Conservation (phyloP, 139 green algal species). For the Nannochloris sp. region DNA sequence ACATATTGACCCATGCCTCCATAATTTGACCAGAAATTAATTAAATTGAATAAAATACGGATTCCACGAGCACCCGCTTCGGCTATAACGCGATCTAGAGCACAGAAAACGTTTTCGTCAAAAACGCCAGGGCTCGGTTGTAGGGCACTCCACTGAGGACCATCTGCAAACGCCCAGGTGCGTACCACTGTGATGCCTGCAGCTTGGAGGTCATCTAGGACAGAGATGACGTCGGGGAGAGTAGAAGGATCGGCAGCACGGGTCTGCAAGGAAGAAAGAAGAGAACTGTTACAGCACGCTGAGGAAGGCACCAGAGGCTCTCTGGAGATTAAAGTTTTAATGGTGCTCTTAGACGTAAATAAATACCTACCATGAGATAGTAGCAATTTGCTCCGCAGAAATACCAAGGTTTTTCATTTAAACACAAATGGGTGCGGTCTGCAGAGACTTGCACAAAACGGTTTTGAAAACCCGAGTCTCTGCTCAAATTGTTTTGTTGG, state of each 20-base stretch:
- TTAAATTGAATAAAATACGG: slow-evolving; percentile 52
- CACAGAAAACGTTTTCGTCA: slow-evolving; percentile 30
- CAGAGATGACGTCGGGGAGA: slow-evolving; percentile 22
- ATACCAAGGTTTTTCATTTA: slow-evolving; percentile 27
- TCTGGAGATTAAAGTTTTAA: not conserved
- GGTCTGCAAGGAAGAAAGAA: slow-evolving; percentile 23
- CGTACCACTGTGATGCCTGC: slow-evolving; percentile 34
- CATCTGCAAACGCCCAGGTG: slow-evolving; percentile 57
- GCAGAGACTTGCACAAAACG: slow-evolving; percentile 24
- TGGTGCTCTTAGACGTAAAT: not conserved
- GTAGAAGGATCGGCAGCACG: slow-evolving; percentile 23
- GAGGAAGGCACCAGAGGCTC: too few relatives aligned
- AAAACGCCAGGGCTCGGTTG: slow-evolving; percentile 40
- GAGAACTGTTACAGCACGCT: not conserved
- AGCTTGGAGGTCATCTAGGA: slow-evolving; percentile 23
- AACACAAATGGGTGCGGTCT: slow-evolving; percentile 15
- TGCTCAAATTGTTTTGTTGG: too few relatives aligned
- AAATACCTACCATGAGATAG: slow-evolving; percentile 48
- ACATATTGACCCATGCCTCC: slow-evolving; percentile 76
- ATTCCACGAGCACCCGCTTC: slow-evolving; percentile 32
- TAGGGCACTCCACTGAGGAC: slow-evolving; percentile 56
- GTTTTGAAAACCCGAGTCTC: too few relatives aligned
- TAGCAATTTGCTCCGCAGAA: slow-evolving; percentile 67
- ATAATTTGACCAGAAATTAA: slow-evolving; percentile 71
- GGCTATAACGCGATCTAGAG: slow-evolving; percentile 56